A percentile compares a stretch with the other conserved stretches of the same genome.
These are phyloP conservation scores for Cadophora sp. DNA, from an alignment of 2,329 filamentous ascomycete genomes.

Conservation along the genomic window DNA sequence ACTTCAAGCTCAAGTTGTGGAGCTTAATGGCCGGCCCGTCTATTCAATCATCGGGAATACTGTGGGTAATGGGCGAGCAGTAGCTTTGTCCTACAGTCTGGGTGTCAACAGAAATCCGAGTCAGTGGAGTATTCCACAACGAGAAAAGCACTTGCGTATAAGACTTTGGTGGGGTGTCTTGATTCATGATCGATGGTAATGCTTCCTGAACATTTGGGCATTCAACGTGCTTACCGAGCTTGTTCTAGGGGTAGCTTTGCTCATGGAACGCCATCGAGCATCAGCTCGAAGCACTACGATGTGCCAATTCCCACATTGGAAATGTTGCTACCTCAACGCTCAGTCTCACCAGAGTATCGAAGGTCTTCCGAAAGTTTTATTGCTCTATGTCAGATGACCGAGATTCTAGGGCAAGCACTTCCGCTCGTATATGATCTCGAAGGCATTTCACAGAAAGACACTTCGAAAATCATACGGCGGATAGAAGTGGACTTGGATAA, in stretches of 20 bases:
- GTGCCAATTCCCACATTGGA: slow-evolving; percentile 32
- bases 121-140: slow-evolving; percentile 57
- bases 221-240: neutral
- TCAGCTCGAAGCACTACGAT: slow-evolving; percentile 34
- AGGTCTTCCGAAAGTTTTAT: slow-evolving; percentile 31
- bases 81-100: slow-evolving; percentile 59
- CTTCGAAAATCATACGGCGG: slow-evolving; percentile 25
- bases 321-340: slow-evolving; percentile 22
- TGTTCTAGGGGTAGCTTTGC: slow-evolving; percentile 35
- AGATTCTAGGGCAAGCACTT: slow-evolving; percentile 33
- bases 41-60: slow-evolving; percentile 65
- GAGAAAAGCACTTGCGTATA: slow-evolving; percentile 58
- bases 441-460: slow-evolving; percentile 5
- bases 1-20: slow-evolving; percentile 62
- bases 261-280: slow-evolving; percentile 34
- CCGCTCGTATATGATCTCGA: slow-evolving; percentile 32
- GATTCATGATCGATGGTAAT: slow-evolving; percentile 61
- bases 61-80: slow-evolving; percentile 55
- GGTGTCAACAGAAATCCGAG: slow-evolving; percentile 60
- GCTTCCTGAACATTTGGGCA: neutral
- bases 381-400: slow-evolving; percentile 32
- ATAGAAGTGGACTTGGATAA: slow-evolving; percentile 30
- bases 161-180: slow-evolving; percentile 63
- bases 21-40: slow-evolving; percentile 64
- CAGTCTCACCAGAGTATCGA: slow-evolving; percentile 5